Conservation (phyloP, 345 rosid species). For the Syzygium jambos region DNA sequence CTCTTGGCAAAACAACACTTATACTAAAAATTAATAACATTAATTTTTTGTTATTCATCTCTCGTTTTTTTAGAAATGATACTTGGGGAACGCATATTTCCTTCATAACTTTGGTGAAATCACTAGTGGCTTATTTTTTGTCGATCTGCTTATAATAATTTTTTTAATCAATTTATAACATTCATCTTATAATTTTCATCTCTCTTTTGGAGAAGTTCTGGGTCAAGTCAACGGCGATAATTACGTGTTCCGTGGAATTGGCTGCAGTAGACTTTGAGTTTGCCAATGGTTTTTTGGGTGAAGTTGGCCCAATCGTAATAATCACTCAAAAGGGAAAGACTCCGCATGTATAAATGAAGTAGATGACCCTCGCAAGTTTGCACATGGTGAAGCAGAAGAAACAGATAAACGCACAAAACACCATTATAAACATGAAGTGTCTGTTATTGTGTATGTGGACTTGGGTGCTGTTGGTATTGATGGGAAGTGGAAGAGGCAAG, state of each 20-base stretch:
- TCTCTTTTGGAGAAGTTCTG: neutral
- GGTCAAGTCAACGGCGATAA: neutral
- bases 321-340: neutral
- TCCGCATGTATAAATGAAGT: too few species aligned
- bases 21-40: neutral
- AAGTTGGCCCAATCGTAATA: neutral
- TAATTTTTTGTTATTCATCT: neutral
- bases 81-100: neutral
- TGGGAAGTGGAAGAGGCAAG: neutral
- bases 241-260: neutral
- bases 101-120: fast-evolving
- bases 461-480: neutral
- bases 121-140: fast-evolving
- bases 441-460: neutral
- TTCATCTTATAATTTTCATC: neutral
- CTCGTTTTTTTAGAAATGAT: neutral
- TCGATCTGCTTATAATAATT: neutral
- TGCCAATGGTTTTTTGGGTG: neutral
- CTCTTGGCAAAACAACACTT: neutral
- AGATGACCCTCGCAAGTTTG: too few species aligned
- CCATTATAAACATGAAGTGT: too few species aligned
- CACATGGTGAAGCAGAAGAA: too few species aligned
- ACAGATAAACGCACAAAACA: too few species aligned
- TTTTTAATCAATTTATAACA: neutral
- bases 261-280: neutral